These are phyloP conservation scores for Chamaecrista fasciculata DNA, from an alignment of 306 rosid genomes.

Conservation along the genomic window DNA sequence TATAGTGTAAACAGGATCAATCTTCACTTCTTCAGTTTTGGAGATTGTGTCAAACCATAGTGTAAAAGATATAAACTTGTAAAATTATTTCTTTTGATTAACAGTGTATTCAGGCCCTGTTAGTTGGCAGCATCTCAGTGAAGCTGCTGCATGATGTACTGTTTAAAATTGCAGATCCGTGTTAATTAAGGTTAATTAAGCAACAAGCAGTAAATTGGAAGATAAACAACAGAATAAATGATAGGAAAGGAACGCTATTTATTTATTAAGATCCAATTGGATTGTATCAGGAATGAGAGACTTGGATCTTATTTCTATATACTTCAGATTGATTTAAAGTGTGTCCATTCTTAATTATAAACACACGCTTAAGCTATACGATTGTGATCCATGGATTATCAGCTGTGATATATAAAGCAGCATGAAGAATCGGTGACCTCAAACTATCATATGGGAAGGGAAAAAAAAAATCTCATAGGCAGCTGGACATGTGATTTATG, in stretches of 20 bases:
- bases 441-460: too few relatives aligned
- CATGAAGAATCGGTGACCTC: background rate
- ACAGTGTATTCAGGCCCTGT: background rate
- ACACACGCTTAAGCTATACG: too few relatives aligned
- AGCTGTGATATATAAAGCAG: background rate
- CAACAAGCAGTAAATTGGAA: background rate
- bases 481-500: background rate
- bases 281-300: too few relatives aligned
- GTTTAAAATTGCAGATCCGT: background rate
- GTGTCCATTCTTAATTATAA: too few relatives aligned
- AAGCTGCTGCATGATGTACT: background rate
- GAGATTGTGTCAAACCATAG: background rate
- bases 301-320: too few relatives aligned
- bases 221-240: background rate
- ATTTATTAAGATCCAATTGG: too few relatives aligned
- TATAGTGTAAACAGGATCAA: background rate
- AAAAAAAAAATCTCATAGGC: background rate
- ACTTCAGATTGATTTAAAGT: too few relatives aligned
- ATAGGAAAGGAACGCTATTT: background rate
- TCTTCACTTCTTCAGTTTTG: background rate
- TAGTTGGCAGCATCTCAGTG: too few relatives aligned
- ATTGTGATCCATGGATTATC: too few relatives aligned
- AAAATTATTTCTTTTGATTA: background rate
- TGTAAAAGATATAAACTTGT: background rate
- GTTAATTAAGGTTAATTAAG: background rate